phyloP scores from a whole-genome alignment of 2,329 filamentous ascomycete genomes.

The Microcyclospora pomicola region DNA sequence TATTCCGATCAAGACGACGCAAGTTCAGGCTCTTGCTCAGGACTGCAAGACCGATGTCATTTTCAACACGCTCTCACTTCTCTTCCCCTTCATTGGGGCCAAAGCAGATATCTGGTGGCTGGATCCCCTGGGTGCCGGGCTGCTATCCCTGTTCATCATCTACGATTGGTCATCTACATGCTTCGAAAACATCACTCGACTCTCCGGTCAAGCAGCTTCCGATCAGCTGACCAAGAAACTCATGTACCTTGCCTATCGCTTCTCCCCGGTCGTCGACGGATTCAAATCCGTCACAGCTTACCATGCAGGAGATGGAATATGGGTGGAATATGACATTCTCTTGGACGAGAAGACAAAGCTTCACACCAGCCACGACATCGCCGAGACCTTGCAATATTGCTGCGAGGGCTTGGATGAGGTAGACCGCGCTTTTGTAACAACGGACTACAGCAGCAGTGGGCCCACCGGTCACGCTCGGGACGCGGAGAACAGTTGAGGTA shows the following conservation, averaged over 20 bases:
- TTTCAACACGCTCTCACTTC: conserved; percentile 49
- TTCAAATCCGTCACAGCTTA: conserved; percentile 37
- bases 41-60: conserved; percentile 52
- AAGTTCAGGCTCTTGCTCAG: conserved; percentile 49
- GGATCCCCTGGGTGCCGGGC: conserved; percentile 46
- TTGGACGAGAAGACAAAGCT: conserved; percentile 41
- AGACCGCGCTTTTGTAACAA: conserved; percentile 39
- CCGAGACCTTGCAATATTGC: conserved; percentile 51
- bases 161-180: conserved; percentile 53
- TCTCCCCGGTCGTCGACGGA: conserved; percentile 21
- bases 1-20: conserved; percentile 46
- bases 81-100: conserved; percentile 49
- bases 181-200: conserved; percentile 43
- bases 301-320: conserved; percentile 49
- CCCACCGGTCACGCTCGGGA: conserved; percentile 29
- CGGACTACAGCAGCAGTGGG: conserved; percentile 32
- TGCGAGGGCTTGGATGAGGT: conserved; percentile 41
- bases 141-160: conserved; percentile 54
- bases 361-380: conserved; percentile 43
- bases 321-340: conserved; percentile 49
- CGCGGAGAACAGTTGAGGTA: conserved; percentile 5
- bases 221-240: conserved; percentile 41
- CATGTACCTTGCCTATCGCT: conserved; percentile 42
- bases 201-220: conserved; percentile 45
- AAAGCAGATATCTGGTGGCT: conserved; percentile 52